Evolutionary conservation across 441 rosid genomes (phyloP), one percentile per base, ranked within the genome.

Genomic region (Gossypium davidsonii): DNA sequence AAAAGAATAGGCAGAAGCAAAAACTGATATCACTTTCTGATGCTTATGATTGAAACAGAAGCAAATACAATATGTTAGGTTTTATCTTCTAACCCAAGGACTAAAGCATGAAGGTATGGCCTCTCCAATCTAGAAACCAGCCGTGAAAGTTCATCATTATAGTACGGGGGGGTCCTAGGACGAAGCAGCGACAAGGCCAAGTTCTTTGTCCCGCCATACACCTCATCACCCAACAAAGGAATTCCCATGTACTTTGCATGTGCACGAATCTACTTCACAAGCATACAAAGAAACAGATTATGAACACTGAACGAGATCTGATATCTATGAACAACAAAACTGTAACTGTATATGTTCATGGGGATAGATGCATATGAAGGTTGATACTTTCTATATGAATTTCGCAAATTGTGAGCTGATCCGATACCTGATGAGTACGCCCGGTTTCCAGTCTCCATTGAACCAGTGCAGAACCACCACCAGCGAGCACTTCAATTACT

Each of bases 391-490:
- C 11, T 59, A 59, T 59, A 67, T 0, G 28, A 23, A 3, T 15
- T 1, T 25, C 10, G 5, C 10, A 46, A 66, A 2, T 21, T 1
- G 6, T 14, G 31, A 6, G n/a, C 49, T 7, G 25, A 60, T 10
- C n/a, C 2, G 21, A 23, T 89, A 91, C 99, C 97, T 92, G 99
- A 78, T 95, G 99, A n/a, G 99, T 95, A 48, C 97, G 98, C 18
- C 99, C 99, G 12, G 97, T 95, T 85, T 92, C 97, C 49, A 95
- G 75, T 77, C 94, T 89, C 99, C 99, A 95, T 66, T 91, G 96
- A 25, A 92, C 98, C 79, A 95, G 75, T 48, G 97, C 92, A 3
- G 88, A 89, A 75, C 86, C 90, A 61, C 98, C 94, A 56, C 81
- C 89, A 53, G 91, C 98, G 2, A 92, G 84, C 64, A 84, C 77